phyloP scores from a whole-genome alignment of 1,284 basidiomycete species.

The Heterobasidion parviporum region DNA sequence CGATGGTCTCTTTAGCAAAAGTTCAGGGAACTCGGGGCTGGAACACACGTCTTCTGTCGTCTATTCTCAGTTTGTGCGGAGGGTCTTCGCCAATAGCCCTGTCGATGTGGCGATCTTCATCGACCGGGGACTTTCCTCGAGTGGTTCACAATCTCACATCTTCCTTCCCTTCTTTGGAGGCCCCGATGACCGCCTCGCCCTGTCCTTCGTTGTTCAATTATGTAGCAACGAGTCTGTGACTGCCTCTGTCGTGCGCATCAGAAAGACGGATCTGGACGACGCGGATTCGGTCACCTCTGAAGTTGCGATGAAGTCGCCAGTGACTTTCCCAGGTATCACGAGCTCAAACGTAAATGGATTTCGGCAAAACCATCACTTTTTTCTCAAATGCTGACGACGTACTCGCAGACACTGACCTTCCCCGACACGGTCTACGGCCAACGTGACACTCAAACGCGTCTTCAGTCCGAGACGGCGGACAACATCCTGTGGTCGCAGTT shows the following conservation, averaged over 20 bases:
- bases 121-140: conserved; percentile 40
- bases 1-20: conserved; percentile 43
- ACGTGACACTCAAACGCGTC: conserved; percentile 49
- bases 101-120: conserved; percentile 78
- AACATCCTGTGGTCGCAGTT: conserved; percentile 58
- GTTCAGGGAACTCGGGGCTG: conserved; percentile 21
- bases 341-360: conserved; percentile 12
- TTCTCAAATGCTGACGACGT: not conserved
- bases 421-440: conserved; percentile 64
- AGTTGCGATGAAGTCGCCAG: not conserved
- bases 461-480: conserved; percentile 72
- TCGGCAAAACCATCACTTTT: not conserved
- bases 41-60: conserved; percentile 39
- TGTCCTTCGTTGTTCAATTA: conserved; percentile 74
- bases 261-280: conserved; percentile 28
- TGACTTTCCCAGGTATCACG: not conserved
- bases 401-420: conserved; percentile 33
- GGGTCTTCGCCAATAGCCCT: conserved; percentile 61
- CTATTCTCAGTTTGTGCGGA: conserved; percentile 76
- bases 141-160: conserved; percentile 47
- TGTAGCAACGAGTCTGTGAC: conserved; percentile 55
- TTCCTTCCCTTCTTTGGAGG: conserved; percentile 91
- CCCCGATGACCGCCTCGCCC: conserved; percentile 81
- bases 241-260: conserved; percentile 65
- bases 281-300: not conserved